Evolutionary conservation across 129 eudicot species (phyloP).

Genomic region (Dittrichia graveolens): DNA sequence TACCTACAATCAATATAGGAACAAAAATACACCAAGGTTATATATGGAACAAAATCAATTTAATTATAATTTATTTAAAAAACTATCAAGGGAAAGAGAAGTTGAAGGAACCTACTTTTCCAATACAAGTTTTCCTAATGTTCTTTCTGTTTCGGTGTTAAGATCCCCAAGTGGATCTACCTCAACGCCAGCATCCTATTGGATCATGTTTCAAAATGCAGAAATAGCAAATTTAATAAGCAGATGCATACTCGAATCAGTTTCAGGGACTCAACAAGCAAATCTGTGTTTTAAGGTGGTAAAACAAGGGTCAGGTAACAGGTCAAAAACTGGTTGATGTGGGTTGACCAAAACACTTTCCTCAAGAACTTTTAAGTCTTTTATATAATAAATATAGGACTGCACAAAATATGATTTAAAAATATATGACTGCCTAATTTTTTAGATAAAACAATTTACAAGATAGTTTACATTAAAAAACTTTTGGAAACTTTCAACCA

Average conservation of each 20-base stretch:
- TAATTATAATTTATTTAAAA: not conserved
- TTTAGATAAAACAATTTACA: not conserved
- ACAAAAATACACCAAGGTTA: not conserved
- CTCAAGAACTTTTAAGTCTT: not conserved
- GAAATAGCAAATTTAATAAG: not conserved
- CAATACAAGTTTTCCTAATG: slow-evolving; percentile 72
- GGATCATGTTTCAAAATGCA: slow-evolving; percentile 10
- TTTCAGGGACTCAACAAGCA: not conserved
- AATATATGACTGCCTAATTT: not conserved
- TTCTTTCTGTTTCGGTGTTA: slow-evolving; percentile 84
- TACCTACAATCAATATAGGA: slow-evolving; percentile 44
- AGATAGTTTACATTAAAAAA: not conserved
- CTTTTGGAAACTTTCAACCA: not conserved
- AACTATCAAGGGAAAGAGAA: not conserved
- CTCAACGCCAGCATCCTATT: slow-evolving; percentile 90
- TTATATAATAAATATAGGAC: not conserved
- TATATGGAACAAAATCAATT: not conserved
- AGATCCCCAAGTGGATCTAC: slow-evolving; percentile 92
- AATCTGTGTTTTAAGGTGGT: not conserved
- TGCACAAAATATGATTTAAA: not conserved
- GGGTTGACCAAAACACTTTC: not conserved
- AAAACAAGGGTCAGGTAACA: not conserved
- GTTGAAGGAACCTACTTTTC: slow-evolving; percentile 55
- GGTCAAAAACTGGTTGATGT: not conserved
- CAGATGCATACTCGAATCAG: not conserved